phyloP scores from a whole-genome alignment of 2,329 filamentous ascomycete species.

The Aspergillus oerlinghausenensis region DNA sequence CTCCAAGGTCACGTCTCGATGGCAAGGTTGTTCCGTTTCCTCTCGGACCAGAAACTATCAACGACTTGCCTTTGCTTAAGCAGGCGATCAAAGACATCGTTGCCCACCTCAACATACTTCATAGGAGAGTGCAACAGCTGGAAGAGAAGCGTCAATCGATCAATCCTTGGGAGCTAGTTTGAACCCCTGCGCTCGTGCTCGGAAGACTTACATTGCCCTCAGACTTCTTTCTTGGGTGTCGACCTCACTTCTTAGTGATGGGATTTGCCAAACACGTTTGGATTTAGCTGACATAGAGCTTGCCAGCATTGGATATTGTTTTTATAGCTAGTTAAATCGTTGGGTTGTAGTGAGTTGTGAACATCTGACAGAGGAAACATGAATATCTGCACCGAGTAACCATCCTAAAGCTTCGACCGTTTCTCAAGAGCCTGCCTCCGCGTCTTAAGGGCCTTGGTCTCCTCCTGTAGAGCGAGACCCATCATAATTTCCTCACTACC shows the following conservation, averaged over 20 bases:
- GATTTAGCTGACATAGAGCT: no score
- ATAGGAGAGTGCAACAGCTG: neutral
- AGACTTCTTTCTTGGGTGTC: neutral
- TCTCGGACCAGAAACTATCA: conserved; percentile 5
- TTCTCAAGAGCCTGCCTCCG: conserved; percentile 25
- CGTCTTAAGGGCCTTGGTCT: conserved; percentile 27
- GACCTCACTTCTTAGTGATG: no score
- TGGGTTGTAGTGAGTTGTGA: neutral
- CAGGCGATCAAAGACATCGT: neutral
- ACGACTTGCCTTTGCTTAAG: conserved; percentile 3
- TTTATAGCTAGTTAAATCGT: neutral
- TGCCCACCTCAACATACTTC: neutral
- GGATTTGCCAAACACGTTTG: no score
- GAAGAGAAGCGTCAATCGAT: neutral
- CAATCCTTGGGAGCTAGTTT: neutral
- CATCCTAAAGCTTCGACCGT: conserved; percentile 19
- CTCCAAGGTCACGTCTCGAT: neutral
- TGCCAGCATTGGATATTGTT: neutral
- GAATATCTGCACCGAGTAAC: neutral
- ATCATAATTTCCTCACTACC: conserved; percentile 40
- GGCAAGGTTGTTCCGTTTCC: conserved; percentile 8
- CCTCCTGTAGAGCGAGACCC: conserved; percentile 30
- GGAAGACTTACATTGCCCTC: neutral
- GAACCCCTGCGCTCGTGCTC: neutral
- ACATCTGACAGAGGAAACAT: neutral